These are phyloP conservation scores for Talaromyces pinophilus DNA, from an alignment of 2,329 filamentous ascomycete genomes.

Conservation along the genomic window DNA sequence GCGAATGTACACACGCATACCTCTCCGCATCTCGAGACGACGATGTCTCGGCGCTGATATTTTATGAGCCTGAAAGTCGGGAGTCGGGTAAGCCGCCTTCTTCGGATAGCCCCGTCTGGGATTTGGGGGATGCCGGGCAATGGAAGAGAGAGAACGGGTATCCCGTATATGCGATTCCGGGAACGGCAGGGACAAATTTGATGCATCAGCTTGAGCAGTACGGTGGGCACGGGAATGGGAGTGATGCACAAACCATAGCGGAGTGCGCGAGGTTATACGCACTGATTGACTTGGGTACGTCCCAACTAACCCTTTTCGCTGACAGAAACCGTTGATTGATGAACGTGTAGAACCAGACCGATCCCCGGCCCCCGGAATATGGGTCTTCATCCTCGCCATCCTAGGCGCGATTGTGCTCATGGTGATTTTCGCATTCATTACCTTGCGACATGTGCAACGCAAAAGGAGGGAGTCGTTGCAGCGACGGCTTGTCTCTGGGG, in stretches of 20 bases:
- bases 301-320: slow-evolving; percentile 23
- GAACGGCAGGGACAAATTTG: slow-evolving; percentile 64
- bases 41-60: slow-evolving; percentile 61
- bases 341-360: slow-evolving; percentile 32
- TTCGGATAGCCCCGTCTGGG: slow-evolving; percentile 66
- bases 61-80: slow-evolving; percentile 52
- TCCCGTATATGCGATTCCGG: slow-evolving; percentile 80
- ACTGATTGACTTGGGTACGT: slow-evolving; percentile 53
- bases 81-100: slow-evolving; percentile 64
- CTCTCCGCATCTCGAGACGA: slow-evolving; percentile 64
- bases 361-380: slow-evolving; percentile 65
- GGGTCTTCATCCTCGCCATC: slow-evolving; percentile 75
- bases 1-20: slow-evolving; percentile 72
- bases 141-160: slow-evolving; percentile 74
- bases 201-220: slow-evolving; percentile 73
- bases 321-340: neutral
- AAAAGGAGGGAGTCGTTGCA: slow-evolving; percentile 68
- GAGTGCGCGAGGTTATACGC: slow-evolving; percentile 49
- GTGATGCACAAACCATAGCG: neutral
- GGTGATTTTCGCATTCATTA: slow-evolving; percentile 65
- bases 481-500: slow-evolving; percentile 68
- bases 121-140: slow-evolving; percentile 65
- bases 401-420: slow-evolving; percentile 77
- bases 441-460: slow-evolving; percentile 77
- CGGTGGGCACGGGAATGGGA: neutral